These are phyloP conservation scores for Penicillium palitans DNA, from an alignment of 2,329 filamentous ascomycete species.

Conservation along the genomic window DNA sequence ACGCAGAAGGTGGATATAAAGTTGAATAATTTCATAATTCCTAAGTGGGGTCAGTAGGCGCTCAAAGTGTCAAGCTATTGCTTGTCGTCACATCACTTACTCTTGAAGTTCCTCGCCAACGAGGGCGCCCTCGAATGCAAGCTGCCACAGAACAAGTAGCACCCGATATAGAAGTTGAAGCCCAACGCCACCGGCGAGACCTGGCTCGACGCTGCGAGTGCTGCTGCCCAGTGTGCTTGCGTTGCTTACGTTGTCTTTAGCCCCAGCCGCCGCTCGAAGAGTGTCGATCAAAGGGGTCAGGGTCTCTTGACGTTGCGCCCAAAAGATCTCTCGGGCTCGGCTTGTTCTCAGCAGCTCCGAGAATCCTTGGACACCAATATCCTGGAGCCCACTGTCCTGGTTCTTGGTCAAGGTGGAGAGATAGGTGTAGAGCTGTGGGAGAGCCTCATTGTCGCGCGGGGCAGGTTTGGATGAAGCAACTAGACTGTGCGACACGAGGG, in stretches of 20 bases:
- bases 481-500: slow-evolving; percentile 67
- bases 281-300: slow-evolving; percentile 79
- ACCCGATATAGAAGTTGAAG: slow-evolving; percentile 93
- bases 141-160: slow-evolving; percentile 89
- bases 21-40: slow-evolving; percentile 86
- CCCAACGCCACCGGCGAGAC: slow-evolving; percentile 73
- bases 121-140: slow-evolving; percentile 78
- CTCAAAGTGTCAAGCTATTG: background rate
- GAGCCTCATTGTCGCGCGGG: slow-evolving; percentile 68
- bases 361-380: slow-evolving; percentile 91
- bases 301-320: slow-evolving; percentile 85
- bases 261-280: slow-evolving; percentile 71
- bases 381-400: slow-evolving; percentile 84
- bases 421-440: slow-evolving; percentile 82
- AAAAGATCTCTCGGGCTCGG: slow-evolving; percentile 78
- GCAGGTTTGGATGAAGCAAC: slow-evolving; percentile 60
- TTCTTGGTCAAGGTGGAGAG: slow-evolving; percentile 80
- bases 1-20: slow-evolving; percentile 89
- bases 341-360: slow-evolving; percentile 77
- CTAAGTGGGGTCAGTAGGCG: slow-evolving; percentile 48
- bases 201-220: slow-evolving; percentile 64
- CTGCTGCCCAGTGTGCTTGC: slow-evolving; percentile 62
- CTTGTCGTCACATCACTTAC: slow-evolving; percentile 22
- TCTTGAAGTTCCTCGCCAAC: slow-evolving; percentile 76
- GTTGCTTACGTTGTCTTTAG: slow-evolving; percentile 65